Base-by-base conservation (phyloP, 1,284 basidiomycete species). In the Ustilago esculenta region DNA sequence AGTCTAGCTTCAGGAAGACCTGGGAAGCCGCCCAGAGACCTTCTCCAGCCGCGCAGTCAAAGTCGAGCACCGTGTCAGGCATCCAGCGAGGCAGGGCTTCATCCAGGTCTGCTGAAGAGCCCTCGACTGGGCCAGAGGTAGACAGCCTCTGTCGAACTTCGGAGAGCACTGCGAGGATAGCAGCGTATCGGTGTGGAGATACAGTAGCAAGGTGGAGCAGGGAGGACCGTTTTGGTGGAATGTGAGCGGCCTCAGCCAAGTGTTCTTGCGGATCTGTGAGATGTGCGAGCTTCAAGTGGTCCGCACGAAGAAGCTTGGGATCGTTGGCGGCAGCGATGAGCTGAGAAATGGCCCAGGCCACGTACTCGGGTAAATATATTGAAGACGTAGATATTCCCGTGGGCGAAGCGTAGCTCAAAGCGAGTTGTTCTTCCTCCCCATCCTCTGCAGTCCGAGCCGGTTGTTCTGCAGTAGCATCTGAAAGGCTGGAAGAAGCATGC, bases 1-100 rank as follows among this genome's bases (percentile, higher is more conserved):
- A 14, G 2, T 48, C 52, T n/a, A 47, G 36, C 15, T 65, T 30
- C 9, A 50, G 12, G 15, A 79, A 81, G 11, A 73, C 76, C 21
- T 66, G 46, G 0, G 59, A 67, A 11, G 72, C 69, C 5, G 79
- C 79, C 79, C 79, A 81, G 5, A 79, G 66, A 7, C 71, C 77
- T 42, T 79, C 79, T 2, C 61, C 72, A 1, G 72, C 65, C 9
- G 73, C 67, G 40, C 68, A 66, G 41, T 68, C 65, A 33, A 59
- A 73, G 34, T 81, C 79, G 14, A 75, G 34, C 23, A 81, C 53
- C 2, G 58, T 60, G 6, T 58, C 33, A 8, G 77, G 77, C 14
- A 39, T 33, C 78, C 78, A 79, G 5, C 47, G 34, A 3, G 51
- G 42, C 34, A 67, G 18, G 4, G 40, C 52, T 21, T 40, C 30